Evolutionary conservation across 2,329 filamentous ascomycete species (phyloP).

Genomic region (Rutstroemia sydowiana): DNA sequence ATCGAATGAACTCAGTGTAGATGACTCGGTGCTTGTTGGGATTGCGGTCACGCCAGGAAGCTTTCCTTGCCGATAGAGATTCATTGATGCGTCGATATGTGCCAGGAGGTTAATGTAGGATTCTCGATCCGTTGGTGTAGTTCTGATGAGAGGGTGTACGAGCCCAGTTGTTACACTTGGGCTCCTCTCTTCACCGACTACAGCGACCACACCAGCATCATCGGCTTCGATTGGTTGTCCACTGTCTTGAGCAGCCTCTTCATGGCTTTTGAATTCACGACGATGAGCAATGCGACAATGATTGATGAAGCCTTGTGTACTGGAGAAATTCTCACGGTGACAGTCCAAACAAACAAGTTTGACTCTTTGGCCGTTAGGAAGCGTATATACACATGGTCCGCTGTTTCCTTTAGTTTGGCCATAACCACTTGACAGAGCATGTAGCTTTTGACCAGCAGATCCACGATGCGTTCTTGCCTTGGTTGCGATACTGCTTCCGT

Average conservation of each 20-base stretch:
- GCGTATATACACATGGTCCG: slow-evolving; percentile 76
- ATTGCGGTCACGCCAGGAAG: slow-evolving; percentile 42
- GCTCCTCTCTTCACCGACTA: slow-evolving; percentile 36
- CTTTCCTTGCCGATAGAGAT: slow-evolving; percentile 44
- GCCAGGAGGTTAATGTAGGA: slow-evolving; percentile 43
- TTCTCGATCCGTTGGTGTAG: slow-evolving; percentile 47
- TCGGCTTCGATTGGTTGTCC: slow-evolving; percentile 74
- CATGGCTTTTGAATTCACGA: slow-evolving; percentile 90
- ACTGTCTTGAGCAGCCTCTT: slow-evolving; percentile 82
- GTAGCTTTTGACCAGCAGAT: slow-evolving; percentile 55
- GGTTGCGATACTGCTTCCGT: slow-evolving; percentile 36
- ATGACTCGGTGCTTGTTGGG: slow-evolving; percentile 30
- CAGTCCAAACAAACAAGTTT: slow-evolving; percentile 89
- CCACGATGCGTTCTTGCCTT: slow-evolving; percentile 52
- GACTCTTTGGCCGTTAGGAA: slow-evolving; percentile 77
- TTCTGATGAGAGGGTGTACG: slow-evolving; percentile 55
- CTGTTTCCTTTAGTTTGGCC: slow-evolving; percentile 71
- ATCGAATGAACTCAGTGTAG: slow-evolving; percentile 15
- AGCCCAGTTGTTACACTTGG: slow-evolving; percentile 35
- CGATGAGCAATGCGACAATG: slow-evolving; percentile 95
- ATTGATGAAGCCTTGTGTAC: slow-evolving; percentile 98
- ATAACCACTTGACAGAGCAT: slow-evolving; percentile 63
- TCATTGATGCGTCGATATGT: slow-evolving; percentile 48
- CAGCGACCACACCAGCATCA: slow-evolving; percentile 43
- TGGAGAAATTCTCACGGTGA: slow-evolving; percentile 84